Conservation (phyloP, 129 eudicot genomes). For the Calendula officinalis region DNA sequence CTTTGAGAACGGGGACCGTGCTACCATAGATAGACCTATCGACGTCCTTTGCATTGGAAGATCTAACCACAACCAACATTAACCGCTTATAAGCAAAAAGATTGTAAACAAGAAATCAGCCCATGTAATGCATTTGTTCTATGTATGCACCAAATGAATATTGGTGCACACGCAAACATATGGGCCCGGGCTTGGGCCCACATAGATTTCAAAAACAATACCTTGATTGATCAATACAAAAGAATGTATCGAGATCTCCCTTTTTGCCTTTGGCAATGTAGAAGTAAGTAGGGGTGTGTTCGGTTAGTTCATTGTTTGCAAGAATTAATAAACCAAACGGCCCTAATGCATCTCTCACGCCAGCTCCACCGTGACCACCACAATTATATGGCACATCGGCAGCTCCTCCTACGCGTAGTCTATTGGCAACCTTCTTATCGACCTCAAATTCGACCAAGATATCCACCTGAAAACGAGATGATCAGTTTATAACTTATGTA, state of each 20-base stretch:
- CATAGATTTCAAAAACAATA: slow-evolving; percentile 4
- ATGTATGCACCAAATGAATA: background rate
- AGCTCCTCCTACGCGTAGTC: slow-evolving; percentile 23
- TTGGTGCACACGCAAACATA: background rate
- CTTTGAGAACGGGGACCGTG: slow-evolving; percentile 65
- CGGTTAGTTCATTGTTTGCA: slow-evolving; percentile 48
- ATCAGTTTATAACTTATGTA: background rate
- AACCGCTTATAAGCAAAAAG: background rate
- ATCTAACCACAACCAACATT: slow-evolving; percentile 35
- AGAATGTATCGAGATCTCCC: slow-evolving; percentile 37
- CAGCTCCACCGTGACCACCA: slow-evolving; percentile 53
- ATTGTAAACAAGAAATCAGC: background rate
- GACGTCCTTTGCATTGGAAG: slow-evolving; percentile 66
- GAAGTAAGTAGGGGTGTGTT: slow-evolving; percentile 57
- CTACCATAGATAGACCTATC: slow-evolving; percentile 67
- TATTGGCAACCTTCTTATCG: slow-evolving; percentile 40
- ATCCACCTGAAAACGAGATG: slow-evolving; percentile 52
- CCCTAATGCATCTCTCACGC: slow-evolving; percentile 49
- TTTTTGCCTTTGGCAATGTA: slow-evolving; percentile 40
- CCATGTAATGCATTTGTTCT: background rate
- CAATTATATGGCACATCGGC: slow-evolving; percentile 48
- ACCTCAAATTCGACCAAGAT: slow-evolving; percentile 72
- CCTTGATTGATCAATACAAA: slow-evolving; percentile 61
- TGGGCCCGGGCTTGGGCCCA: background rate
- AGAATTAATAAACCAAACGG: slow-evolving; percentile 58